A percentile compares a stretch with the other conserved stretches of the same genome.
phyloP scores from a whole-genome alignment of 2,329 filamentous ascomycete species.

The Colletotrichum tabaci region DNA sequence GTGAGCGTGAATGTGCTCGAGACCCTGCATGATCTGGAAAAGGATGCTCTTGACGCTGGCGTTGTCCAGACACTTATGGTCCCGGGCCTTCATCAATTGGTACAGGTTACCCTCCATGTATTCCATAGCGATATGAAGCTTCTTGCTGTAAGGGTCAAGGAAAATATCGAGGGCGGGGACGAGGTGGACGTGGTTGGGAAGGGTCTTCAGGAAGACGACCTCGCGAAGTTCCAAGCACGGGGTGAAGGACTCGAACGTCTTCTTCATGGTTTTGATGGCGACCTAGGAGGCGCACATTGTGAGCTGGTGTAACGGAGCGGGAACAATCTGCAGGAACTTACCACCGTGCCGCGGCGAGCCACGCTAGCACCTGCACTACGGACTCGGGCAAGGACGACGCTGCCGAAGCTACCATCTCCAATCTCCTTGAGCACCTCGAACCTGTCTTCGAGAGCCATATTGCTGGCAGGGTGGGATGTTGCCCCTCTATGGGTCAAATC shows the following conservation, averaged over 20 bases:
- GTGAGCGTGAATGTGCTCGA: slow-evolving; percentile 98
- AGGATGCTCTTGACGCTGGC: slow-evolving; percentile 97
- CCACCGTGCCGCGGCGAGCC: slow-evolving; percentile 91
- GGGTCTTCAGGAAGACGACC: slow-evolving; percentile 93
- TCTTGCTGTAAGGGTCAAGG: slow-evolving; percentile 94
- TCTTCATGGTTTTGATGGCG: slow-evolving; percentile 99
- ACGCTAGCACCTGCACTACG: slow-evolving; percentile 90
- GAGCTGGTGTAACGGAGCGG: slow-evolving; percentile 20
- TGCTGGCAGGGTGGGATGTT: slow-evolving; percentile 65
- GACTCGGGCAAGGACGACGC: slow-evolving; percentile 91
- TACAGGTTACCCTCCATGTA: slow-evolving; percentile 99
- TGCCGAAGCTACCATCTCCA: slow-evolving; percentile 98
- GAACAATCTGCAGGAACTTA: slow-evolving; percentile 64
- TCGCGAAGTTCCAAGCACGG: slow-evolving; percentile 95
- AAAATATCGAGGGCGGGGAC: slow-evolving; percentile 99
- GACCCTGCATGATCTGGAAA: slow-evolving; percentile 94
- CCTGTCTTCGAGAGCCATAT: slow-evolving; percentile 85
- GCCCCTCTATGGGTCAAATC: slow-evolving; percentile 80
- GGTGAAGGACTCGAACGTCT: slow-evolving; percentile 93
- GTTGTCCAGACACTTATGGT: slow-evolving; percentile 93
- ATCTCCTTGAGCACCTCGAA: slow-evolving; percentile 99
- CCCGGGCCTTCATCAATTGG: slow-evolving; percentile 97
- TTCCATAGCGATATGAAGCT: slow-evolving; percentile 98
- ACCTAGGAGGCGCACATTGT: slow-evolving; percentile 70
- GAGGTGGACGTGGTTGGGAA: slow-evolving; percentile 90